phyloP scores from a whole-genome alignment of 202 grass and related monocot species.

The Setaria viridis region DNA sequence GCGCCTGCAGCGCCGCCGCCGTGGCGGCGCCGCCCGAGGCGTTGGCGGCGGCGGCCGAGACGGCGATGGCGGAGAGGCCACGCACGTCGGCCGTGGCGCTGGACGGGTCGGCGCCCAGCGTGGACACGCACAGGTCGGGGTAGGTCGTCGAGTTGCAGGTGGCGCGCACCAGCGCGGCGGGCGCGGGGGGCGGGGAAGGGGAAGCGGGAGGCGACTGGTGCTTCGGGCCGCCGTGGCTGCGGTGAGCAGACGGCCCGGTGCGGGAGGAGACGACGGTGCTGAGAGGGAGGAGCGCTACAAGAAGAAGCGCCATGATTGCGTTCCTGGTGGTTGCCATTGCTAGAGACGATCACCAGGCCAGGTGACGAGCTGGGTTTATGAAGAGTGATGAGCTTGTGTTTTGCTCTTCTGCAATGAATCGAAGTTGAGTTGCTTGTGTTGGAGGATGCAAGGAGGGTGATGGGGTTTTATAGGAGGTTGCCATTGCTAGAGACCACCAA shows the following conservation, averaged over 20 bases:
- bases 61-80: conserved; percentile 69
- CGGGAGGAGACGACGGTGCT: conserved; percentile 44
- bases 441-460: background rate
- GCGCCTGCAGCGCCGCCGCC: background rate
- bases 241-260: conserved; percentile 9
- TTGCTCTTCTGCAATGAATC: background rate
- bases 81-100: conserved; percentile 69
- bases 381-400: background rate
- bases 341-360: background rate
- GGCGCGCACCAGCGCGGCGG: conserved; percentile 52
- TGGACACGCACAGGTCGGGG: conserved; percentile 72
- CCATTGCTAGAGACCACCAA: background rate
- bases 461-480: background rate
- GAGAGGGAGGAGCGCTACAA: conserved; percentile 18
- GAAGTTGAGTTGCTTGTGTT: background rate
- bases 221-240: conserved; percentile 35
- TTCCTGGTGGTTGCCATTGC: conserved; percentile 2
- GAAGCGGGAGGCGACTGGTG: background rate
- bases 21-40: conserved; percentile 2
- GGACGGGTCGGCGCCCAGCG: conserved; percentile 62
- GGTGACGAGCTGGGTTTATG: background rate
- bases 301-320: background rate
- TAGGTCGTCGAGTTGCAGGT: conserved; percentile 86
- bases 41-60: conserved; percentile 49
- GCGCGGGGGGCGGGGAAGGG: rapidly evolving